Evolutionary conservation across 148 eudicot genomes (phyloP), one percentile per base, ranked within the genome.

Genomic region (Camellia granthamiana): DNA sequence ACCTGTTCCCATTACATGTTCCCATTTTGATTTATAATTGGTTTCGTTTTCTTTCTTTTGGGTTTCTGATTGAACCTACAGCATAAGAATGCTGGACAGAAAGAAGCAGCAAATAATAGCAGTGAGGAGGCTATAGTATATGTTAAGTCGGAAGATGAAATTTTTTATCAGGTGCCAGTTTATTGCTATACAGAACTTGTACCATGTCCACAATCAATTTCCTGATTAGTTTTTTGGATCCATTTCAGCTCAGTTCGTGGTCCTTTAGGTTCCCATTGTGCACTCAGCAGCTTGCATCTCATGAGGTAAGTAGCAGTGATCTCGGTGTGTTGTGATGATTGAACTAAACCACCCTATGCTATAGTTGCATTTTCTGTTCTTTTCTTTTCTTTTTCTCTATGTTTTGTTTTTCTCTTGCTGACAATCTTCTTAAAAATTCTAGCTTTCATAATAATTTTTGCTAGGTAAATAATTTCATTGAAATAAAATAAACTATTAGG

Each of bases 111-210:
- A 30, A 67, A 72, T 68, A 81, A 84, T 79, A 81, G 82, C 78
- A 79, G 74, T 52, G 90, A 90, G 14, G 97, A 92, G 68, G 88
- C 88, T 49, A 75, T 90, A 81, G 90, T 97, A 77, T 97, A 87
- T 66, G 65, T 87, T 19, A 97, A 91, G 86, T 82, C 92, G 72
- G 98, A 97, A 86, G 99, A 97, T 81, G 97, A 97, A 87, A 85
- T 91, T 75, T 87, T 96, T 76, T 86, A 79, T 59, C 83, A 91
- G 93, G 97, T 95, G 81, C 73, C n/a, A 7, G 44, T 11, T 54
- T 56, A 60, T 23, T 55, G 56, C 3, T 74, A 2, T 3, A 0
- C 46, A 42, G 44, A 44, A 21, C 15, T 75, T 13, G 46, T 38
- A 19, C 30, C 5, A 7, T 70, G 44, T 23, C 8, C 12, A 41